Conservation (phyloP, 768 basidiomycete genomes). For the Hygrophoropsis aurantiaca region DNA sequence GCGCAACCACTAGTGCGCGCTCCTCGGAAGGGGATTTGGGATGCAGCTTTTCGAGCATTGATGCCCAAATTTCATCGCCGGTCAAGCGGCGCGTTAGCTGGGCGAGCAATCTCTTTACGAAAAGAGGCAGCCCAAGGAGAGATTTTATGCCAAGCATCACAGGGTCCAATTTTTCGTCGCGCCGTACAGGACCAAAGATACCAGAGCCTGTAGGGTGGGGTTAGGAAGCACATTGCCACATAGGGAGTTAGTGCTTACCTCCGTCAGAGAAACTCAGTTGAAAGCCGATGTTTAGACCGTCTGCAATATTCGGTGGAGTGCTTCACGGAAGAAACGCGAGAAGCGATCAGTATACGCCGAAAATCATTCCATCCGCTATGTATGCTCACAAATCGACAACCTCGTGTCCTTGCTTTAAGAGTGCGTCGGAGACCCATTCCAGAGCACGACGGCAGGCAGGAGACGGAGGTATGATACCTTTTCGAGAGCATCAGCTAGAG, state of each 20-base stretch:
- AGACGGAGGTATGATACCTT: conserved; percentile 37
- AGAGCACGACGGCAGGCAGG: conserved; percentile 43
- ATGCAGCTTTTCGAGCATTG: conserved; percentile 34
- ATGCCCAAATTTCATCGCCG: conserved; percentile 27
- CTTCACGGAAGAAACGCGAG: conserved; percentile 16
- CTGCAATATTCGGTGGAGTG: conserved; percentile 46
- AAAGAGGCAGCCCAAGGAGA: conserved; percentile 25
- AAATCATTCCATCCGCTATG: neutral
- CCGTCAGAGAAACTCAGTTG: conserved; percentile 58
- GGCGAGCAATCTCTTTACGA: conserved; percentile 45
- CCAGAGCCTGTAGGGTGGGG: conserved; percentile 40
- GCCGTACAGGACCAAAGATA: conserved; percentile 34
- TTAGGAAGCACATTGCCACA: neutral
- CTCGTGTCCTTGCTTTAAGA: conserved; percentile 38
- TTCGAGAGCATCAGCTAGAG: neutral
- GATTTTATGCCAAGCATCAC: conserved; percentile 22
- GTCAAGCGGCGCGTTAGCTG: conserved; percentile 31
- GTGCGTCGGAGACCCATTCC: conserved; percentile 29
- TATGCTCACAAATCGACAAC: conserved; percentile 37
- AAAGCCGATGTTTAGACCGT: conserved; percentile 52
- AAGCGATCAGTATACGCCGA: neutral
- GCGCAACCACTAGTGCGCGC: conserved; percentile 25
- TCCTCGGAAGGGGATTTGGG: conserved; percentile 26
- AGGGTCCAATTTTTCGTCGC: conserved; percentile 33
- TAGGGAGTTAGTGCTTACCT: conserved; percentile 31